Evolutionary conservation across 2,329 filamentous ascomycete species (phyloP), one percentile per base, ranked within the genome.

Genomic region (Monosporascus ibericus): DNA sequence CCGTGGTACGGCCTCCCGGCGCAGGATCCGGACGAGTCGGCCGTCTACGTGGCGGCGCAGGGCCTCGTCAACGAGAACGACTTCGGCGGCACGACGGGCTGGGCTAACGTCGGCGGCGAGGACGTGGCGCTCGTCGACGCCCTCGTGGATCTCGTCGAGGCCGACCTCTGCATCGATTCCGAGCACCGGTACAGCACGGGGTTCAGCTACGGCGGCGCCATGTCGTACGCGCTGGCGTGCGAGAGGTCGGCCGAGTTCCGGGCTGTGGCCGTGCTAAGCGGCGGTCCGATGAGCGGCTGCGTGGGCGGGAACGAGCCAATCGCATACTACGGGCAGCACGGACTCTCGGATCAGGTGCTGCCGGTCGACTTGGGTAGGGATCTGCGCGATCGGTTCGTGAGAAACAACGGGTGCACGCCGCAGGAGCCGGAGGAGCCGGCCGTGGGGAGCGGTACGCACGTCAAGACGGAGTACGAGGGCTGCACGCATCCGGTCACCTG

Each of bases 171-270:
- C 52, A 57, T 72, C 40, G 63, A 72, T 54, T 56, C 63, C 44
- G 61, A 55, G 20, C 62, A 63, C 34, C 64, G 68, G 52, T 72
- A 69, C 59, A 62, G 67, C 6, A 66, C 66, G 2, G 69, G 69
- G 37, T 72, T 70, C 58, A 67, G 63, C 49, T 71, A 68, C 59
- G 69, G 69, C 42, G 69, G 59, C 39, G 66, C 65, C 51, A 72
- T 72, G 68, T 64, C 63, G 3, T 71, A 66, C 55, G 57, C 65
- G 9, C 53, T 72, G 34, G 70, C 69, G n/a, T 72, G 68, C 57
- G 62, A 64, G n/a, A 62, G 62, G 11, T 61, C 65, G 1, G 39
- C 44, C 3, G 34, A 49, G 50, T 65, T 69, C 58, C 64, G 65
- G 47, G 70, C 68, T 34, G 65, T 71, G 9, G 66, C 66, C 18